Base-by-base conservation (phyloP, 371 early-diverging fungal species). In the Haplosporangium sp. region DNA sequence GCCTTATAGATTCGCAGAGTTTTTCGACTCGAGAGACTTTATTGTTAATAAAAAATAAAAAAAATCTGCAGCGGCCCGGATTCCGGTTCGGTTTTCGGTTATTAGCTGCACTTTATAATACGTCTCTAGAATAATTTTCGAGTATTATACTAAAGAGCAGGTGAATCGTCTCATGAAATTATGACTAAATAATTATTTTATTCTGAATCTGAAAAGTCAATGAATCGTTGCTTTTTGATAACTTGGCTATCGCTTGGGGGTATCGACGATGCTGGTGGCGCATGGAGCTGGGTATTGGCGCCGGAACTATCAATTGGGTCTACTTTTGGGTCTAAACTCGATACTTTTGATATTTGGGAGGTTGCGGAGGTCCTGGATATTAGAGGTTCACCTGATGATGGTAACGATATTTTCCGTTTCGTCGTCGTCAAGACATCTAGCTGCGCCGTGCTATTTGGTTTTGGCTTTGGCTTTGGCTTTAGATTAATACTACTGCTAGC, bases 161-260 rank as follows among this genome's bases (percentile, higher is more conserved):
- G 27, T 27, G 27, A 27, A 27, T 27, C 44, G 6, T 42, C 44
- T 55, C 34, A 15, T 39, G 50, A 8, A 9, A 40, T 40, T 27
- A 15, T 19, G 58, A 10, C 10, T 6, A 42, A 19, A 56, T n/a
- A 5, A 5, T 19, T 39, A 5, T 17, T 65, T 64, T 70, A 66
- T 42, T 68, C 69, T 2, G 74, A 76, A 19, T 76, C 76, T 6
- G 66, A 58, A 11, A 71, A 44, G 19, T 76, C 67, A 27, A 76
- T 47, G 20, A 58, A 73, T 10, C 50, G 27, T 27, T 19, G 67
- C 45, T 73, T 73, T 39, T 73, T 73, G 34, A n/a, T 45, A n/a
- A 8, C 47, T 8, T 59, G 60, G 39, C 20, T 52, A n/a, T 19
- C 37, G 50, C n/a, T 53, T 40, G 47, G 56, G 3, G 20, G 37